These are phyloP conservation scores for Elaeagnus macrophylla DNA, from an alignment of 306 rosid species.

Conservation along the genomic window DNA sequence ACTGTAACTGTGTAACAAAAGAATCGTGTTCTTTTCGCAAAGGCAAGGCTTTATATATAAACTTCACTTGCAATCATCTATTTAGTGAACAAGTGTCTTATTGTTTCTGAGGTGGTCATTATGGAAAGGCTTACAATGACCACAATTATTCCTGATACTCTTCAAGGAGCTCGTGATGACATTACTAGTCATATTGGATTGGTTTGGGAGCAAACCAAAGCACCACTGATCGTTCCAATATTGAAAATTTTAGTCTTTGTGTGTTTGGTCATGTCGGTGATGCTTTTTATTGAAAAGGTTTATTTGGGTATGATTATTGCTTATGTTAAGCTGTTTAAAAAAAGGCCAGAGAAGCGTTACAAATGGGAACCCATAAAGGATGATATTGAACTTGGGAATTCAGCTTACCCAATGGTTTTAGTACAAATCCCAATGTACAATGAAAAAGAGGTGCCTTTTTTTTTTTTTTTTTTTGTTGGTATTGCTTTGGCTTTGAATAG, in stretches of 20 bases:
- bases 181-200: conserved; percentile 33
- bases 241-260: conserved; percentile 35
- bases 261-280: conserved; percentile 65
- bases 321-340: conserved; percentile 42
- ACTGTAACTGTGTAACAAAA: conserved; percentile 9
- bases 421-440: conserved; percentile 33
- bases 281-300: conserved; percentile 72
- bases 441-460: conserved; percentile 23
- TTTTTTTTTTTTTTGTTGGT: neutral
- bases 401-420: conserved; percentile 41
- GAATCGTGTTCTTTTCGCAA: conserved; percentile 60
- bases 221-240: conserved; percentile 52
- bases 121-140: conserved; percentile 34
- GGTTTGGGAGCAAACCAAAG: conserved; percentile 46
- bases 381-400: conserved; percentile 59
- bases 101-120: neutral
- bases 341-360: conserved; percentile 51
- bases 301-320: conserved; percentile 68
- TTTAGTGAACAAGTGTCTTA: neutral
- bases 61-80: too few species aligned
- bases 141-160: conserved; percentile 2
- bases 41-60: conserved; percentile 19
- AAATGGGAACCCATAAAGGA: conserved; percentile 67
- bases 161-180: neutral
- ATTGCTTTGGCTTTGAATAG: neutral